Percentiles rank a stretch among this genome's conserved stretches.
phyloP scores from a whole-genome alignment of 805 yeast species.

The Ogataea minuta region DNA sequence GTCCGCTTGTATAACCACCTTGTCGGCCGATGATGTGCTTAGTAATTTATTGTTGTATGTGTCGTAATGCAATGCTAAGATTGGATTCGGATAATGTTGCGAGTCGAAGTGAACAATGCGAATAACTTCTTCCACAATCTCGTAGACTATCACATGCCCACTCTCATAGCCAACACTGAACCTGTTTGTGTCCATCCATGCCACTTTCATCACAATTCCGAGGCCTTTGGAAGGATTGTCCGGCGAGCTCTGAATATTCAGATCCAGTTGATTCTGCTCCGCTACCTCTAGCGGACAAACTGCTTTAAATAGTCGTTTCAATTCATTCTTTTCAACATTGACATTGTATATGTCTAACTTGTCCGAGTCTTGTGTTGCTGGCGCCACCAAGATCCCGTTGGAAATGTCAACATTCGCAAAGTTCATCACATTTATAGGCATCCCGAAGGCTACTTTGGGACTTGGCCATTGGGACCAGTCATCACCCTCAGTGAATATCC shows the following conservation, averaged over 20 bases:
- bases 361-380: conserved; percentile 63
- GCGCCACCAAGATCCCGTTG: conserved; percentile 42
- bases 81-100: conserved; percentile 54
- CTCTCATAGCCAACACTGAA: conserved; percentile 69
- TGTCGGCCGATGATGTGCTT: conserved; percentile 50
- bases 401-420: conserved; percentile 60
- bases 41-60: conserved; percentile 27
- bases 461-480: conserved; percentile 17
- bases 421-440: conserved; percentile 73
- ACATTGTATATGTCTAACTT: conserved; percentile 60
- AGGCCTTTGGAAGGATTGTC: conserved; percentile 33
- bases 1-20: conserved; percentile 32
- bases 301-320: conserved; percentile 36
- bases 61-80: conserved; percentile 42
- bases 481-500: conserved; percentile 21
- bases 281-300: conserved; percentile 30
- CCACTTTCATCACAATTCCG: conserved; percentile 68
- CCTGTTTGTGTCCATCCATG: conserved; percentile 34
- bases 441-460: conserved; percentile 38
- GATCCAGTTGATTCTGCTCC: conserved; percentile 26
- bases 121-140: conserved; percentile 23
- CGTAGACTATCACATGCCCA: conserved; percentile 50
- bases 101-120: conserved; percentile 24
- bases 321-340: conserved; percentile 2
- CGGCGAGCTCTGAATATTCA: conserved; percentile 19